These are phyloP conservation scores for Debaryomyces singareniensis DNA, from an alignment of 1,139 yeast genomes.

Conservation along the genomic window DNA sequence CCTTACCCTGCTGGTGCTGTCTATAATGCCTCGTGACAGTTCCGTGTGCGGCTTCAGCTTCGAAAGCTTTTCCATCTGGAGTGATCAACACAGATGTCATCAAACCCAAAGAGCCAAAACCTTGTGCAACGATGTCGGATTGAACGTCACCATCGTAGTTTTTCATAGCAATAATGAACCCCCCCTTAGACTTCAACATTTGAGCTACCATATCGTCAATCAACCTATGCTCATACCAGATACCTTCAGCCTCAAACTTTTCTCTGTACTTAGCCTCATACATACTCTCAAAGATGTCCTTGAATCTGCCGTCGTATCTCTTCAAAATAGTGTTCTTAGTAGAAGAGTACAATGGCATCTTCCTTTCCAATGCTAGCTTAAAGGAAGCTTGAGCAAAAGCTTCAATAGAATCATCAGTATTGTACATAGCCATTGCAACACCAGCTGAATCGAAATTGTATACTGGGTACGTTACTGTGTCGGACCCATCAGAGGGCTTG, in stretches of 20 bases:
- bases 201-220: constrained; percentile 99
- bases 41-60: constrained; percentile 96
- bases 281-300: constrained; percentile 82
- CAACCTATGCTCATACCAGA: constrained; percentile 94
- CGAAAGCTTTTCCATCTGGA: constrained; percentile 94
- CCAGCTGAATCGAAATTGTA: constrained; percentile 73
- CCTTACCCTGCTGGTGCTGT: constrained; percentile 91
- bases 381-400: constrained; percentile 93
- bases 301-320: constrained; percentile 89
- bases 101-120: constrained; percentile 91
- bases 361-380: constrained; percentile 75
- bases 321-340: constrained; percentile 94
- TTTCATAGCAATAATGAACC: constrained; percentile 90
- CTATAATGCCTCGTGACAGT: constrained; percentile 96
- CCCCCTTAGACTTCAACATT: constrained; percentile 94
- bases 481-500: constrained; percentile 68
- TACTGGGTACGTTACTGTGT: constrained; percentile 51
- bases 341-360: constrained; percentile 73
- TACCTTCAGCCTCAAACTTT: constrained; percentile 67
- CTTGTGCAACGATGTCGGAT: constrained; percentile 96
- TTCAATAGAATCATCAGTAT: constrained; percentile 81
- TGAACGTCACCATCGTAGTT: constrained; percentile 98
- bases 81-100: constrained; percentile 94
- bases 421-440: constrained; percentile 90
- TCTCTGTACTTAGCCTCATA: constrained; percentile 65